Percentiles rank a stretch among this genome's conserved stretches.
phyloP scores from a whole-genome alignment of 176 grass and related monocot genomes.

The Cenchrus fungigraminus region DNA sequence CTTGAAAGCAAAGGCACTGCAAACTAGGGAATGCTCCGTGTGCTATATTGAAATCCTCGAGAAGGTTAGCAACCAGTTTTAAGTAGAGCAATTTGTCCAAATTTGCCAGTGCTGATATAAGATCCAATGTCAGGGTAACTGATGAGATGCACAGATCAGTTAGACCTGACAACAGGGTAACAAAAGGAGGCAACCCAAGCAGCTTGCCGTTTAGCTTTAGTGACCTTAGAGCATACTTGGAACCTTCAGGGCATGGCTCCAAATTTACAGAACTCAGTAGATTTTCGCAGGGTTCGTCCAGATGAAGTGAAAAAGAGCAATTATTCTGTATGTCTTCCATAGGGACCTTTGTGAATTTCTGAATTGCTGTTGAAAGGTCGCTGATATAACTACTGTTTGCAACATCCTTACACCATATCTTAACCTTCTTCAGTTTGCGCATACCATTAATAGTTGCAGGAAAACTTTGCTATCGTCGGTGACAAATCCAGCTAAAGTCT shows the following conservation, averaged over 20 bases:
- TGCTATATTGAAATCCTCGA: slow-evolving; percentile 32
- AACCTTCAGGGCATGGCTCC: slow-evolving; percentile 37
- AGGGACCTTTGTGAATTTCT: slow-evolving; percentile 30
- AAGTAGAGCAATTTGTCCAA: slow-evolving; percentile 40
- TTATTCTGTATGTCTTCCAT: background rate
- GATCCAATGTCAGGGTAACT: slow-evolving; percentile 2
- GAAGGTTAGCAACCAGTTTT: background rate
- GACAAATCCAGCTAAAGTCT: slow-evolving; percentile 39
- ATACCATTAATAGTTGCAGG: slow-evolving; percentile 15
- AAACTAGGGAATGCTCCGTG: slow-evolving; percentile 36
- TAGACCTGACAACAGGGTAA: slow-evolving; percentile 15
- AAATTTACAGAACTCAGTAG: slow-evolving; percentile 20
- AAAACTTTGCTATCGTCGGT: background rate
- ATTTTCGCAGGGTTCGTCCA: background rate
- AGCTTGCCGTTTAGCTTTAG: slow-evolving; percentile 38
- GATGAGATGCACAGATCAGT: slow-evolving; percentile 45
- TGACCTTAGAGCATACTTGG: slow-evolving; percentile 32
- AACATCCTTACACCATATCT: slow-evolving; percentile 32
- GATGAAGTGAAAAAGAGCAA: slow-evolving; percentile 44
- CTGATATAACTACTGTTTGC: background rate
- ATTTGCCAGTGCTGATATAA: slow-evolving; percentile 30
- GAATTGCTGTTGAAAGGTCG: slow-evolving; percentile 37
- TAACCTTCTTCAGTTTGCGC: slow-evolving; percentile 29
- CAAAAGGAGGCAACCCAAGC: slow-evolving; percentile 18
- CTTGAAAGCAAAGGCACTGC: slow-evolving; percentile 20